Evolutionary conservation across 2,329 filamentous ascomycete species (phyloP).

Genomic region (Botrytis byssoidea): DNA sequence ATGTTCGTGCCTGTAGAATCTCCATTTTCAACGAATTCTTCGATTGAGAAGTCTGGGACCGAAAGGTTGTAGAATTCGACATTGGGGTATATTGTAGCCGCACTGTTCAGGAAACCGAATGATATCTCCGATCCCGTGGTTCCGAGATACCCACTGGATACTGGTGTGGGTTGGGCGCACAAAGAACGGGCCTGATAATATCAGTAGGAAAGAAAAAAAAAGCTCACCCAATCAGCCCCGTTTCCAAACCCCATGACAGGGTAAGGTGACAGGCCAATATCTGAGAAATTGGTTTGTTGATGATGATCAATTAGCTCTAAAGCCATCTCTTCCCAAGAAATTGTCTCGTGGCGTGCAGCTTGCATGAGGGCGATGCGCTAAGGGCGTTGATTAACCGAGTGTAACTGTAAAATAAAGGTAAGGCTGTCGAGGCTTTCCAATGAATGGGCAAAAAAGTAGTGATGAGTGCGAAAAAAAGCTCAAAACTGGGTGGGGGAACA

Average conservation of each 20-base stretch:
- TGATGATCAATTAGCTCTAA: neutral
- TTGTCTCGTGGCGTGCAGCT: neutral
- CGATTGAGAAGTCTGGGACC: accelerated
- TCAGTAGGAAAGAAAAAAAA: no score
- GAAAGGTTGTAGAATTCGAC: accelerated
- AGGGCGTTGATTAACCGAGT: neutral
- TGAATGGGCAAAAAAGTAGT: neutral
- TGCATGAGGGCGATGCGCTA: neutral
- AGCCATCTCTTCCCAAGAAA: neutral
- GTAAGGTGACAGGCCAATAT: neutral
- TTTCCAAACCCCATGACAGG: neutral
- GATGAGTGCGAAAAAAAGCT: neutral
- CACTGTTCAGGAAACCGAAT: no score
- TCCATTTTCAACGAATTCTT: accelerated
- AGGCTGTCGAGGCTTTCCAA: neutral
- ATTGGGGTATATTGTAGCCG: accelerated
- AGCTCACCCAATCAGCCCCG: neutral
- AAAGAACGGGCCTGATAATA: no score
- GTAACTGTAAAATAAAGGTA: neutral
- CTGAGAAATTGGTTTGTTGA: accelerated
- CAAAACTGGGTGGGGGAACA: neutral
- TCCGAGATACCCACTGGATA: no score
- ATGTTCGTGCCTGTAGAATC: accelerated
- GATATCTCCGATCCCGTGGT: no score
- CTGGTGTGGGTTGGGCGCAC: no score